Evolutionary conservation across 495 filamentous ascomycete genomes (phyloP), one percentile per base, ranked within the genome.

Genomic region (Neohortaea acidophila): DNA sequence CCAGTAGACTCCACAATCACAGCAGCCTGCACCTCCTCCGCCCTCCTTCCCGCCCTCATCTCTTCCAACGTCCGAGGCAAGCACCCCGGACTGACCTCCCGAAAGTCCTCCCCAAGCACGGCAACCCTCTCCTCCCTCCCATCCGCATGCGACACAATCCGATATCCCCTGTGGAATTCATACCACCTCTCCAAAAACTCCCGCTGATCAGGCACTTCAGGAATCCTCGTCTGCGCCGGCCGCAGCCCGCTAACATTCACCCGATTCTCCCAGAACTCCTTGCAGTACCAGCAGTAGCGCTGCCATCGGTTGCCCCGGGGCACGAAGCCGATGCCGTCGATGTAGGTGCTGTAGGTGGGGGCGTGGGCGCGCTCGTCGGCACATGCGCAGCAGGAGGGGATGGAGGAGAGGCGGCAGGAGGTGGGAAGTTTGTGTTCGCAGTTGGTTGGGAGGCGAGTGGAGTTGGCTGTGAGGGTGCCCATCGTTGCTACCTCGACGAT

Each of bases 201-300:
- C 7, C 43, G 47, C 44, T 65, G 62, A 47, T 63, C 57, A 4
- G 62, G 62, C 12, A 51, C 33, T 12, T 54, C 40, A 20, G 62
- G 62, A 24, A 65, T 58, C 36, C 54, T 48, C 8, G 59, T 59
- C 27, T 55, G 48, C 4, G 36, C 42, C 1, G 52, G 33, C 20
- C 39, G 25, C 18, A 61, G 29, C 22, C 58, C 51, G 7, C 49
- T 51, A 7, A 45, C 47, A 1, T 33, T 46, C 2, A 64, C 48
- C 17, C 61, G 40, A 29, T 58, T 58, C 36, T 52, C 49, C 62
- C 62, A 65, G 51, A 65, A 65, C 26, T 62, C 61, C 51, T 60
- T 60, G 38, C 62, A 65, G 48, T 58, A 62, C 58, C 59, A 64
- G 45, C 62, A 65, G 38, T 65, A 65, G 20, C 53, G 41, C 39